phyloP scores from a whole-genome alignment of 2,329 filamentous ascomycete genomes.

The Epichloe uncinata region DNA sequence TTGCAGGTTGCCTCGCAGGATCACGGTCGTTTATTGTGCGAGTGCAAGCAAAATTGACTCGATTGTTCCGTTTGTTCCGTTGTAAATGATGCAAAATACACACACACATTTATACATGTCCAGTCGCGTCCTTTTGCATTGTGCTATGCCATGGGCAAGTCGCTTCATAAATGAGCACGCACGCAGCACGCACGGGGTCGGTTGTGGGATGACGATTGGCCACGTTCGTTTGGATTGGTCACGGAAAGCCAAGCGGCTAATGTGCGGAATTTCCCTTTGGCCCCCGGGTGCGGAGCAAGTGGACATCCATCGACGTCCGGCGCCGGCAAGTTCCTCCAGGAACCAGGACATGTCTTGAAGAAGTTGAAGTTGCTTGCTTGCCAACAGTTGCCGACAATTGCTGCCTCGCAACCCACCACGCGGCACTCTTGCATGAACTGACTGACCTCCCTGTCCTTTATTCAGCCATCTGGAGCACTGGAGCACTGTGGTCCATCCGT shows the following conservation, averaged over 20 bases:
- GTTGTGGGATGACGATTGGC: constrained; percentile 17
- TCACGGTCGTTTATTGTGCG: background rate
- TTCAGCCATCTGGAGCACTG: background rate
- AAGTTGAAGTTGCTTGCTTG: background rate
- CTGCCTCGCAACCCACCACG: constrained; percentile 6
- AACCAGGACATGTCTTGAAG: constrained; percentile 6
- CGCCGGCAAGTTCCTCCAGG: constrained; percentile 2
- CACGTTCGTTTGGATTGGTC: background rate
- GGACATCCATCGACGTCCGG: constrained; percentile 1
- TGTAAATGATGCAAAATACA: background rate
- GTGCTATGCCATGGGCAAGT: background rate
- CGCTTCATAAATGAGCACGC: no score
- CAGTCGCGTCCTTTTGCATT: background rate
- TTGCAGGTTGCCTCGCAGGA: background rate
- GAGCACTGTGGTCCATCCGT: no score
- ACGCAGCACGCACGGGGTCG: constrained; percentile 6
- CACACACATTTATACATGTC: background rate
- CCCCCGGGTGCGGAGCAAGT: background rate
- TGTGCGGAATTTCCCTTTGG: background rate
- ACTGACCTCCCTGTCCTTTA: constrained; percentile 6
- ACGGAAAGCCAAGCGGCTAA: background rate
- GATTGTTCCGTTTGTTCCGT: background rate
- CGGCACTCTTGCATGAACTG: constrained; percentile 11
- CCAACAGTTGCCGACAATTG: no score
- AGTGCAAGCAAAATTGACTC: background rate